Evolutionary conservation across 2,329 filamentous ascomycete genomes (phyloP).

Genomic region (Emergomyces orientalis): DNA sequence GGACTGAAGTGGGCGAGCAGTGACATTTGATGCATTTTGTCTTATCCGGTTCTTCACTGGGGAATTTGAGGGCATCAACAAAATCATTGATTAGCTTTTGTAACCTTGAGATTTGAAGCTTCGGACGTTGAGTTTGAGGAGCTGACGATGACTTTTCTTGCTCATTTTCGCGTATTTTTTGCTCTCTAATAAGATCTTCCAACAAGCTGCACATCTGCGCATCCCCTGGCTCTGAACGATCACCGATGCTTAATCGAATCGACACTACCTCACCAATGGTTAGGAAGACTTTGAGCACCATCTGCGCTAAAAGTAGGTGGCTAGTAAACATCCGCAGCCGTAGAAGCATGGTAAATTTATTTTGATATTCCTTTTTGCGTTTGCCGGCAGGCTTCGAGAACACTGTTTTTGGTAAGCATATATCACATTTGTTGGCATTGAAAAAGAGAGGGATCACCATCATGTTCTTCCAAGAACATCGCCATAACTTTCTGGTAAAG

Average conservation of each 20-base stretch:
- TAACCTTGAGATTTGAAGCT: neutral
- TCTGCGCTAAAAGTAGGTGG: constrained; percentile 42
- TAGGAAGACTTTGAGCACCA: constrained; percentile 38
- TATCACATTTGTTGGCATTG: neutral
- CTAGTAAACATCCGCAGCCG: constrained; percentile 44
- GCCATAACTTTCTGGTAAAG: constrained; percentile 46
- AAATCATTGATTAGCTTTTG: neutral
- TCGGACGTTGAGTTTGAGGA: neutral
- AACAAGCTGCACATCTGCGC: constrained; percentile 18
- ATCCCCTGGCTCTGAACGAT: constrained; percentile 17
- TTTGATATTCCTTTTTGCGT: neutral
- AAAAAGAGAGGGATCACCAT: neutral
- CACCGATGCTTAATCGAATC: constrained; percentile 29
- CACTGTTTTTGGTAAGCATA: neutral
- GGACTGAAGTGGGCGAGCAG: constrained; percentile 30
- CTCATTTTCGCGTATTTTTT: neutral
- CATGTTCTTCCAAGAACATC: constrained; percentile 28
- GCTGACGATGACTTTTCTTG: neutral
- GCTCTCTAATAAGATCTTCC: neutral
- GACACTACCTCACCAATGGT: constrained; percentile 38
- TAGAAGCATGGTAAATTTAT: constrained; percentile 39
- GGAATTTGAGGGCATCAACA: neutral
- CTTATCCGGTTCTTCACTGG: constrained; percentile 16
- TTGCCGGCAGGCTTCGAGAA: neutral
- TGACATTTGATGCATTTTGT: constrained; percentile 38